Evolutionary conservation across 2,329 filamentous ascomycete species (phyloP), one percentile per base, ranked within the genome.

Genomic region (Gliomastix tumulicola): DNA sequence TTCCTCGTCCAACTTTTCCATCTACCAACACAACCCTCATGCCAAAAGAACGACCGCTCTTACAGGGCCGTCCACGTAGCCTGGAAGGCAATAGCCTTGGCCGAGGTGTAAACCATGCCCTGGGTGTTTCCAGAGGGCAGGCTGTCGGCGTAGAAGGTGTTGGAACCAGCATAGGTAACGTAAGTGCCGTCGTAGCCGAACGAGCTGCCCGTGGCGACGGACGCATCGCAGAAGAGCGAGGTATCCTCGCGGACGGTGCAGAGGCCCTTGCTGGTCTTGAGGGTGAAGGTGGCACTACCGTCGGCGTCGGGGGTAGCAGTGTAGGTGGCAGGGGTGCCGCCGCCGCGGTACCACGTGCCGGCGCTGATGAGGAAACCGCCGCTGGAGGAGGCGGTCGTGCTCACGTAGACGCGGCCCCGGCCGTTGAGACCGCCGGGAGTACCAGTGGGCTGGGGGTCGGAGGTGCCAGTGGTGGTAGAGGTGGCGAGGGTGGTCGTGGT

Each of bases 151-250:
- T 49, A 53, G 22, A 53, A 53, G 3, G 41, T 35, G 28, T 33
- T 34, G 13, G 38, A 35, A 5, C 39, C 37, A 20, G 15, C 30
- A 37, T 50, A 49, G 6, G 50, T 51, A 38, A 53, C 32, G 39
- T 44, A 46, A 7, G 34, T 41, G 23, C 50, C 50, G 35, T 53
- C 49, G 35, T 41, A 53, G 32, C 49, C 48, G 28, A 53, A 53
- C 6, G n/a, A 16, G 36, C 39, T 43, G 25, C 36, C 34, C 8
- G 32, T 25, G 0, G 45, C 35, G 7, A 49, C 36, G 6, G 40
- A 43, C 8, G 46, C 39, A 9, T 33, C 41, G 37, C 48, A 50
- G 11, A 35, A 35, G 16, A 51, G 25, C n/a, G 41, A 34, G 1
- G 31, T n/a, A 35, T 46, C 41, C 9, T 30, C 25, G 21, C 40